phyloP scores from a whole-genome alignment of 2,329 filamentous ascomycete species.

The Leptoxyphium fumago region DNA sequence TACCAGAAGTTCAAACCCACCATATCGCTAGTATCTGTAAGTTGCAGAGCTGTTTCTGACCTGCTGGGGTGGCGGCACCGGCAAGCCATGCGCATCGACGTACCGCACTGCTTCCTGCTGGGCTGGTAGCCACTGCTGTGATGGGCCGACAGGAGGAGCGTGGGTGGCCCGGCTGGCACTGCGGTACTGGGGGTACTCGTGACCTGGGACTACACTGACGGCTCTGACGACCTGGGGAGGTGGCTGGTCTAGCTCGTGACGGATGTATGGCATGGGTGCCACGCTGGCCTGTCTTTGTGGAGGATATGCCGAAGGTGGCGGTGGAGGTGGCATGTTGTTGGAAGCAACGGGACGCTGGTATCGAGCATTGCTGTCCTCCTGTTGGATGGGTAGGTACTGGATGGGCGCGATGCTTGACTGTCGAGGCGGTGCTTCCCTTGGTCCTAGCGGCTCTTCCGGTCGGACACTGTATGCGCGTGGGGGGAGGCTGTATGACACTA shows the following conservation, averaged over 20 bases:
- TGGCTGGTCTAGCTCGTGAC: slow-evolving; percentile 6
- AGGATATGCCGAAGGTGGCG: slow-evolving; percentile 39
- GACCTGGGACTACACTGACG: slow-evolving; percentile 26
- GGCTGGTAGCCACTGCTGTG: slow-evolving; percentile 4
- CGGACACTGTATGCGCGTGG: slow-evolving; percentile 19
- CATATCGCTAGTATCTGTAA: slow-evolving; percentile 1
- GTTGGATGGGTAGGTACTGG: slow-evolving; percentile 16
- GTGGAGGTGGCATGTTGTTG: slow-evolving; percentile 29
- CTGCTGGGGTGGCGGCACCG: slow-evolving; percentile 15
- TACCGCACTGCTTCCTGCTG: slow-evolving; percentile 19
- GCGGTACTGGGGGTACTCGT: slow-evolving; percentile 5
- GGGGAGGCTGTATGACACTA: slow-evolving; percentile 22
- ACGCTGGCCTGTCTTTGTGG: slow-evolving; percentile 22
- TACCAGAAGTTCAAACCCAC: no score
- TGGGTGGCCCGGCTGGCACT: neutral
- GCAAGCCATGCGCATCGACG: slow-evolving; percentile 26
- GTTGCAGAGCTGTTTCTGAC: slow-evolving; percentile 8
- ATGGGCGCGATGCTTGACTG: slow-evolving; percentile 28
- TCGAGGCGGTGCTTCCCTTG: slow-evolving; percentile 3
- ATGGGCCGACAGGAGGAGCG: neutral
- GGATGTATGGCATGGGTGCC: slow-evolving; percentile 25
- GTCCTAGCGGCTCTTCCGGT: slow-evolving; percentile 41
- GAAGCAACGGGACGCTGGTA: slow-evolving; percentile 1
- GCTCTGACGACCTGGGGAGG: slow-evolving; percentile 13
- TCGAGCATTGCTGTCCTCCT: neutral